Evolutionary conservation across 2,329 filamentous ascomycete genomes (phyloP).

Genomic region (Westerdykella aurantiaca): DNA sequence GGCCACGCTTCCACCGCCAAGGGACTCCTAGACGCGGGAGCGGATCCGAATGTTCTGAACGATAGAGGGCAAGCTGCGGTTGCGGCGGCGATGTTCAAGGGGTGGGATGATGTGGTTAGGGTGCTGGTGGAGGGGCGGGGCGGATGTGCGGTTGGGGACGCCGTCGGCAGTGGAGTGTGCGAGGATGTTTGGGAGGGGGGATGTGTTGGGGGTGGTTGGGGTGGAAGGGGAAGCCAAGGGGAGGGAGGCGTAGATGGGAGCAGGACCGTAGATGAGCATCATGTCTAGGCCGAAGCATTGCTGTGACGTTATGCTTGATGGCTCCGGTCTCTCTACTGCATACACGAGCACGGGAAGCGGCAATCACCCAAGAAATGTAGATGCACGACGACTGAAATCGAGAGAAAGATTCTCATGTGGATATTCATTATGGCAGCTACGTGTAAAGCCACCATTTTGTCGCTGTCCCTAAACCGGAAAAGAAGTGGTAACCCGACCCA

Average conservation of each 20-base stretch:
- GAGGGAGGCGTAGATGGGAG: slow-evolving; percentile 3
- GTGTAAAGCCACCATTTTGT: not conserved
- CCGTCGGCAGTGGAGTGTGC: slow-evolving; percentile 45
- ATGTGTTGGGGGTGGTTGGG: slow-evolving; percentile 26
- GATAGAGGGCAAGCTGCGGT: slow-evolving; percentile 63
- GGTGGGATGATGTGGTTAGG: slow-evolving; percentile 59
- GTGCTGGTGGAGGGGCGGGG: slow-evolving; percentile 41
- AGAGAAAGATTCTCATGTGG: too few species aligned
- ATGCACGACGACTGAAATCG: too few species aligned
- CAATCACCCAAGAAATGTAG: too few species aligned
- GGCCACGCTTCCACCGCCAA: slow-evolving; percentile 57
- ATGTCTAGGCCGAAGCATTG: not conserved
- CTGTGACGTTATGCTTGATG: too few species aligned
- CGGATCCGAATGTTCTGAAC: slow-evolving; percentile 63
- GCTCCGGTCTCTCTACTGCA: too few species aligned
- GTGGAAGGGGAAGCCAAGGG: slow-evolving; percentile 9
- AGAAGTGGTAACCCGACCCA: slow-evolving; percentile 16
- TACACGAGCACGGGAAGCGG: too few species aligned
- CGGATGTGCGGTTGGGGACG: slow-evolving; percentile 38
- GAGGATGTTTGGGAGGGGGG: slow-evolving; percentile 42
- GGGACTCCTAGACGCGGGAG: slow-evolving; percentile 57
- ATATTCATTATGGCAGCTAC: not conserved
- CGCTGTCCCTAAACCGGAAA: slow-evolving; percentile 11
- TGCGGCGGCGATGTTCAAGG: slow-evolving; percentile 68
- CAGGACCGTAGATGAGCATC: not conserved